Conservation (phyloP, 352 stramenopile genomes). For the Pythium myriotylum region DNA sequence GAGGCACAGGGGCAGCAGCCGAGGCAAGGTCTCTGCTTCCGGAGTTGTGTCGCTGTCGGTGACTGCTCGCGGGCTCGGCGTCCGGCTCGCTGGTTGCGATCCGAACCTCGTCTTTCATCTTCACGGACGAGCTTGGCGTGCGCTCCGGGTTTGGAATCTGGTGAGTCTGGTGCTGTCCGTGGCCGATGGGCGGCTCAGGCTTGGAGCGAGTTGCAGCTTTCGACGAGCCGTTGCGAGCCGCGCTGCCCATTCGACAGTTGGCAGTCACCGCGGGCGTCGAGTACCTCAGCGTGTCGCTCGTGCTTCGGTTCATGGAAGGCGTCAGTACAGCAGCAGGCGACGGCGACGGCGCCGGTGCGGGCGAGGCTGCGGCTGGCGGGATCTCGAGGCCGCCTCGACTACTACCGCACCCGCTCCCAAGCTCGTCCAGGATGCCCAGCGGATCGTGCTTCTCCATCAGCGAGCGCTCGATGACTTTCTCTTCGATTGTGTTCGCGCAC, state of each 20-base stretch:
- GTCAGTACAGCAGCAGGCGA: no score
- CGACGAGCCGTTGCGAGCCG: not conserved
- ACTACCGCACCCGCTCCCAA: not conserved
- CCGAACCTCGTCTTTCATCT: not conserved
- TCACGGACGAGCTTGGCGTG: not conserved
- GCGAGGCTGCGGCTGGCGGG: not conserved
- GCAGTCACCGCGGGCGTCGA: not conserved
- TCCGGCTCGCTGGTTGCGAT: constrained; percentile 11
- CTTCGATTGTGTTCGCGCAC: constrained; percentile 20
- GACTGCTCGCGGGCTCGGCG: constrained; percentile 16
- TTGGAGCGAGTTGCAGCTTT: not conserved
- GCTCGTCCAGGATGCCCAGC: constrained; percentile 19
- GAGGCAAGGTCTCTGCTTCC: not conserved
- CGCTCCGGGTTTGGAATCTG: not conserved
- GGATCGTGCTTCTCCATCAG: constrained; percentile 51
- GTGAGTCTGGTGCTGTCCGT: not conserved
- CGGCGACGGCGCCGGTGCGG: not conserved
- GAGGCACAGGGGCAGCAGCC: not conserved
- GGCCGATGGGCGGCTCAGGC: not conserved
- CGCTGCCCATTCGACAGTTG: not conserved
- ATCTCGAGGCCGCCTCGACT: constrained; percentile 11
- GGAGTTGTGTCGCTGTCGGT: not conserved
- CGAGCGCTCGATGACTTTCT: constrained; percentile 46
- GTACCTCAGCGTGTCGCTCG: constrained; percentile 22
- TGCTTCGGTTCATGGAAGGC: constrained; percentile 15